These are phyloP conservation scores for Synchytrium microbalum DNA, from an alignment of 371 early-diverging fungal genomes.

Conservation along the genomic window DNA sequence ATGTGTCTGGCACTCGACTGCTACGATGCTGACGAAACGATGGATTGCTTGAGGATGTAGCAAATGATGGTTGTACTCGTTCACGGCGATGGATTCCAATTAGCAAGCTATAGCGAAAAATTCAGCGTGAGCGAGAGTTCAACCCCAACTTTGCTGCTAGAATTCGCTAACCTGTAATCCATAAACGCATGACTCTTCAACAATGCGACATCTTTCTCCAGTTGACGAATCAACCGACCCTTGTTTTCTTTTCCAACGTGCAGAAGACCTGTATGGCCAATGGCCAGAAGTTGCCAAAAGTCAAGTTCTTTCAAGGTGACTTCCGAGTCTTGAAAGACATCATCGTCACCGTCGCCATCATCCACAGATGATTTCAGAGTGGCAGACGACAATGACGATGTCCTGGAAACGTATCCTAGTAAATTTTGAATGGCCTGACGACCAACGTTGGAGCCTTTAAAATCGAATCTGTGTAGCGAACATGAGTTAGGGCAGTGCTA, in stretches of 20 bases:
- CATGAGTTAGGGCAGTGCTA: too few relatives aligned
- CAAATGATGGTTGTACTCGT: not conserved
- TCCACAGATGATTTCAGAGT: constrained; percentile 6
- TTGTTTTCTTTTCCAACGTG: constrained; percentile 31
- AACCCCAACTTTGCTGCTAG: too few relatives aligned
- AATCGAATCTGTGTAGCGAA: constrained; percentile 24
- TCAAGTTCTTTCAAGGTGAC: constrained; percentile 51
- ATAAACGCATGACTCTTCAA: constrained; percentile 43
- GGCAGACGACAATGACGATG: constrained; percentile 2
- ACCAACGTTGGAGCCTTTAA: constrained; percentile 52
- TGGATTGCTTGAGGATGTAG: too few relatives aligned
- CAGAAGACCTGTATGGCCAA: constrained; percentile 32
- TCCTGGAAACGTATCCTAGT: not conserved
- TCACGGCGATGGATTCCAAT: constrained; percentile 25
- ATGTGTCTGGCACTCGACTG: not conserved
- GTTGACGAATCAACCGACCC: constrained; percentile 28
- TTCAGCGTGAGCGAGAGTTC: not conserved
- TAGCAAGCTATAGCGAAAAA: constrained; percentile 16
- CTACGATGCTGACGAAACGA: too few relatives aligned
- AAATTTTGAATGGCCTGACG: constrained; percentile 29
- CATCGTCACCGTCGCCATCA: not conserved
- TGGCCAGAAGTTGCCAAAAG: constrained; percentile 36
- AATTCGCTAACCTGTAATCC: constrained; percentile 52
- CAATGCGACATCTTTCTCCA: constrained; percentile 38
- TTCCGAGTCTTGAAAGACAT: constrained; percentile 28